Evolutionary conservation across 257 asterid genomes (phyloP).

Genomic region (Gentiana straminea): DNA sequence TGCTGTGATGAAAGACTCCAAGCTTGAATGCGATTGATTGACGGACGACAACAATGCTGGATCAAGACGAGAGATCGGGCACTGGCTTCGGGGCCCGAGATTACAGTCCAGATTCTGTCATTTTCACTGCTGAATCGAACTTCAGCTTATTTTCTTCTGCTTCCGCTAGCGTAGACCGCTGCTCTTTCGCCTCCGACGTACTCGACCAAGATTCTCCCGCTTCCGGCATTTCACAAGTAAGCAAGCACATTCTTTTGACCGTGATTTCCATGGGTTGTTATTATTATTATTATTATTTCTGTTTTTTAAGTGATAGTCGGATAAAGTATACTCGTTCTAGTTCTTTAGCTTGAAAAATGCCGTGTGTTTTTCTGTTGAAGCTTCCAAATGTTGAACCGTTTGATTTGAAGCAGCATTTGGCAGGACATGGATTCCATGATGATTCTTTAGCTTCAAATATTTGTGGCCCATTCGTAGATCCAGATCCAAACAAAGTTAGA

Average conservation of each 20-base stretch:
- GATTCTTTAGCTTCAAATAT: slow-evolving; percentile 34
- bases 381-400: slow-evolving; percentile 39
- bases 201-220: slow-evolving; percentile 52
- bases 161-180: slow-evolving; percentile 85
- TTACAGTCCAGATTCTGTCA: slow-evolving; percentile 76
- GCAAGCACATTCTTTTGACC: background rate
- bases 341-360: background rate
- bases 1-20: too few species aligned
- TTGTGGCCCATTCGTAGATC: slow-evolving; percentile 39
- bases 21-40: slow-evolving; percentile 5
- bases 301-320: background rate
- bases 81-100: slow-evolving; percentile 40
- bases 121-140: slow-evolving; percentile 62
- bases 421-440: slow-evolving; percentile 61
- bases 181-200: slow-evolving; percentile 82
- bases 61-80: slow-evolving; percentile 18
- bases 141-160: slow-evolving; percentile 84
- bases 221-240: slow-evolving; percentile 45
- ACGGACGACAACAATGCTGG: slow-evolving; percentile 10
- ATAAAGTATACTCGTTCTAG: background rate
- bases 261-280: background rate
- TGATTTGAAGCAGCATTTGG: slow-evolving; percentile 76
- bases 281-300: background rate
- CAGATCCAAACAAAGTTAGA: slow-evolving; percentile 57
- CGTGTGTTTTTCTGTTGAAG: slow-evolving; percentile 8